Evolutionary conservation across 2,329 filamentous ascomycete genomes (phyloP).

Genomic region (Penicillium sclerotiorum): DNA sequence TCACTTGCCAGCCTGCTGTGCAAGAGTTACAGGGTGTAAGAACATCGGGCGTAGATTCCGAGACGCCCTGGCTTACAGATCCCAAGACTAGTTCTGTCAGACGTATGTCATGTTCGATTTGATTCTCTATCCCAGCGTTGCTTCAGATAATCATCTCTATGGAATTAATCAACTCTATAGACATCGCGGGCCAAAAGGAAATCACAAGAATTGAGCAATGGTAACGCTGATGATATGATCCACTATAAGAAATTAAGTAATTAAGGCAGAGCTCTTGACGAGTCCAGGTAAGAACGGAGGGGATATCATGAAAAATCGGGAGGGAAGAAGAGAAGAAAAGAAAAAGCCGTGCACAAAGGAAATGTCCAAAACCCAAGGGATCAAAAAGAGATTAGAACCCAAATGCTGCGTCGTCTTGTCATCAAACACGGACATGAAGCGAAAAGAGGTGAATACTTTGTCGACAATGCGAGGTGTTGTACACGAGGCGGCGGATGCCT

Average conservation of each 20-base stretch:
- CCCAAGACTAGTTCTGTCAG: slow-evolving; percentile 1
- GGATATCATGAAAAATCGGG: slow-evolving; percentile 46
- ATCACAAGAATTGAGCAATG: slow-evolving; percentile 19
- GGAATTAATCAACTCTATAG: slow-evolving; percentile 19
- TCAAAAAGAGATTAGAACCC: slow-evolving; percentile 20
- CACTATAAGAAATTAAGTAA: slow-evolving; percentile 31
- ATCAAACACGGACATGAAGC: slow-evolving; percentile 44
- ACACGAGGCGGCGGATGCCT: slow-evolving; percentile 32
- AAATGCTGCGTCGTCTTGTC: slow-evolving; percentile 47
- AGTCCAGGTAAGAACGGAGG: slow-evolving; percentile 41
- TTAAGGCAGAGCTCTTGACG: slow-evolving; percentile 34
- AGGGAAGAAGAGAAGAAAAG: slow-evolving; percentile 21
- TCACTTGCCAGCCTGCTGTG: too few relatives aligned
- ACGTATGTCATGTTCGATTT: slow-evolving; percentile 21
- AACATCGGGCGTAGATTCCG: slow-evolving; percentile 15
- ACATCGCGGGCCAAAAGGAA: slow-evolving; percentile 18
- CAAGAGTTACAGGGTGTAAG: neutral
- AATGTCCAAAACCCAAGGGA: slow-evolving; percentile 19
- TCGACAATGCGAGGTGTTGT: slow-evolving; percentile 36
- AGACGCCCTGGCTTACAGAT: neutral
- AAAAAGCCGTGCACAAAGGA: slow-evolving; percentile 17
- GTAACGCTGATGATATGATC: slow-evolving; percentile 23
- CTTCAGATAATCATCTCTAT: slow-evolving; percentile 11
- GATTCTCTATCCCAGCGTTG: slow-evolving; percentile 17
- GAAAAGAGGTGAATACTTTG: slow-evolving; percentile 28